Conservation (phyloP, 345 rosid species). For the Citrus inodora region DNA sequence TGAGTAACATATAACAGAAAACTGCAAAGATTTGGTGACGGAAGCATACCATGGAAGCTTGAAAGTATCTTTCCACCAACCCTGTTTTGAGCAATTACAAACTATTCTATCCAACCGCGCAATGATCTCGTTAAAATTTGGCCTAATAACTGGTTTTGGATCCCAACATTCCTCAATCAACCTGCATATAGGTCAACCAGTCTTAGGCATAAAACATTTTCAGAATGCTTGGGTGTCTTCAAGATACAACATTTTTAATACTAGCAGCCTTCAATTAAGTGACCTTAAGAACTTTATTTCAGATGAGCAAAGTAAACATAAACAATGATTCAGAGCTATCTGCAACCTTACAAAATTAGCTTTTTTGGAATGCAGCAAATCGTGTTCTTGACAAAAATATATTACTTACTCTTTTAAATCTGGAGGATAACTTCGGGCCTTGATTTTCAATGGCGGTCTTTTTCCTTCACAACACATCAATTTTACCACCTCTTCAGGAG, state of each 20-base stretch:
- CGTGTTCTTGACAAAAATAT: neutral
- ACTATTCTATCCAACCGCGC: constrained; percentile 72
- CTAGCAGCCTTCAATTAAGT: too few relatives aligned
- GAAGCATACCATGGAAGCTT: constrained; percentile 87
- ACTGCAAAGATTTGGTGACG: neutral
- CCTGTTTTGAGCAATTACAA: constrained; percentile 70
- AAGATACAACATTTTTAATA: too few relatives aligned
- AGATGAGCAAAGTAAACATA: too few relatives aligned
- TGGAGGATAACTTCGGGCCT: constrained; percentile 64
- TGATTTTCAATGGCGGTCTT: constrained; percentile 69
- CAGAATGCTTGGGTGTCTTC: too few relatives aligned
- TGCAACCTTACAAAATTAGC: neutral
- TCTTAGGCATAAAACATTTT: neutral
- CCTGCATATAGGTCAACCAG: constrained; percentile 33
- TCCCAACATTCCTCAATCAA: constrained; percentile 94
- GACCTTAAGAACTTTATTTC: too few relatives aligned
- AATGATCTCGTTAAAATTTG: constrained; percentile 77
- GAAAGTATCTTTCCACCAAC: constrained; percentile 96
- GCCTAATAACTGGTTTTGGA: constrained; percentile 53
- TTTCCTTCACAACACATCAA: constrained; percentile 63
- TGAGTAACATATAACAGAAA: neutral
- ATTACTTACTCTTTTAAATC: constrained; percentile 79
- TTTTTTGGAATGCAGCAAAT: neutral
- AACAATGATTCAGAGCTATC: too few relatives aligned
- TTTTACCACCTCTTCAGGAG: constrained; percentile 62